A percentile compares a stretch with the other conserved stretches of the same genome.
These are phyloP conservation scores for Kuraishia molischiana DNA, from an alignment of 805 yeast species.

Conservation along the genomic window DNA sequence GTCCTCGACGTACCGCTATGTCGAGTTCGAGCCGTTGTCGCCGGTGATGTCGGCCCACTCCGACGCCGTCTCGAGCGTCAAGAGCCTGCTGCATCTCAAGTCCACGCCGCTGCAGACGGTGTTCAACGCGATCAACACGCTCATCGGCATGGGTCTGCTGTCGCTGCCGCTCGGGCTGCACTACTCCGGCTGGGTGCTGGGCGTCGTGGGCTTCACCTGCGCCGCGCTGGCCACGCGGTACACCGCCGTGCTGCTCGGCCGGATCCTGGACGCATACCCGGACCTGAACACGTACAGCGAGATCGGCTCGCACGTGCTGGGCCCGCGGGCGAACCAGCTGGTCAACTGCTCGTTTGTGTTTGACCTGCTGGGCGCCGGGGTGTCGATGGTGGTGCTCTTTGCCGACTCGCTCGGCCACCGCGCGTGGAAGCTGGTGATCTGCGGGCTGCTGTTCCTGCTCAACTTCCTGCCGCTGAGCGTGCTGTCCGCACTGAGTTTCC, in stretches of 20 bases:
- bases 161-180: conserved; percentile 64
- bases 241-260: conserved; percentile 47
- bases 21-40: neutral
- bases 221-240: conserved; percentile 41
- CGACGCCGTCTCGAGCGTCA: neutral
- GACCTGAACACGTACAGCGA: conserved; percentile 46
- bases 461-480: conserved; percentile 67
- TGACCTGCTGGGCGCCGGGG: conserved; percentile 53
- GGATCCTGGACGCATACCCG: conserved; percentile 29
- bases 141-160: conserved; percentile 68
- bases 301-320: conserved; percentile 42
- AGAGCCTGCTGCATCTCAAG: conserved; percentile 12
- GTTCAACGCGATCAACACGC: conserved; percentile 67
- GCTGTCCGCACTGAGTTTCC: conserved; percentile 55
- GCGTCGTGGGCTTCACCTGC: conserved; percentile 27
- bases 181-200: conserved; percentile 58
- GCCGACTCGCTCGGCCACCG: conserved; percentile 39
- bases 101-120: conserved; percentile 69
- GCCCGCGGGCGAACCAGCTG: conserved; percentile 28
- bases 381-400: conserved; percentile 48
- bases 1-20: neutral
- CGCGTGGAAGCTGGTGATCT: conserved; percentile 31
- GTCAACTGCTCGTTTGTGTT: conserved; percentile 40
- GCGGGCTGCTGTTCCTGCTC: conserved; percentile 28
- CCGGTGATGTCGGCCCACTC: neutral